Conservation (phyloP, 495 filamentous ascomycete species). For the Talaromyces nanjingensis region DNA sequence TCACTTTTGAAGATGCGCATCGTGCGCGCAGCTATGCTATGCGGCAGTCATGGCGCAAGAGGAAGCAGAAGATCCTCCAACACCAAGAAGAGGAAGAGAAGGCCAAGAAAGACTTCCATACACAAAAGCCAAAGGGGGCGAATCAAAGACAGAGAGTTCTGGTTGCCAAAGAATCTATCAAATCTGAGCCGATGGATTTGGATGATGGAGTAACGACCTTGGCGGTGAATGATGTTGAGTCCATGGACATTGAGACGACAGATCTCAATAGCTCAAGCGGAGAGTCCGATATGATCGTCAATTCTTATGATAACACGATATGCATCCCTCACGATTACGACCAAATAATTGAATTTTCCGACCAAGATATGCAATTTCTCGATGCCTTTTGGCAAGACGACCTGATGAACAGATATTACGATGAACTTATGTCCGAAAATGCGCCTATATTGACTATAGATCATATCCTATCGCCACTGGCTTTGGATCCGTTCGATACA, state of each 20-base stretch:
- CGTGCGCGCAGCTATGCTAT: conserved; percentile 22
- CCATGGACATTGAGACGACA: not conserved
- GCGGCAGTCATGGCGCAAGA: conserved; percentile 18
- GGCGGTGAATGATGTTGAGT: not conserved
- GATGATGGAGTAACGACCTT: not conserved
- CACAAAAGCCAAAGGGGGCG: not conserved
- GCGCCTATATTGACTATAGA: conserved; percentile 11
- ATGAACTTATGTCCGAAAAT: not conserved
- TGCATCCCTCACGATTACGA: not conserved
- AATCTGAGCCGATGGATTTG: not conserved
- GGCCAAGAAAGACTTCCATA: not conserved
- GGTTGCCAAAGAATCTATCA: not conserved
- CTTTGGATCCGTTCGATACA: conserved; percentile 22
- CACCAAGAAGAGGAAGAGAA: conserved; percentile 14
- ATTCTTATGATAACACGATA: not conserved
- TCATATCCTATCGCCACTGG: conserved; percentile 14
- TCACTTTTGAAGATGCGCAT: conserved; percentile 2
- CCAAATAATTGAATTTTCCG: not conserved
- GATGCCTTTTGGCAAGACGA: not conserved
- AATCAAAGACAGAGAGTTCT: not conserved
- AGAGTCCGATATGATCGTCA: not conserved
- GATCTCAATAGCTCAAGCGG: not conserved
- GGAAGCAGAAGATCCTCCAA: conserved; percentile 14
- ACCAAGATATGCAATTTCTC: not conserved
- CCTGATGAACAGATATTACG: not conserved